phyloP scores from a whole-genome alignment of 371 early-diverging fungal species.

The Capillidium heterosporum region DNA sequence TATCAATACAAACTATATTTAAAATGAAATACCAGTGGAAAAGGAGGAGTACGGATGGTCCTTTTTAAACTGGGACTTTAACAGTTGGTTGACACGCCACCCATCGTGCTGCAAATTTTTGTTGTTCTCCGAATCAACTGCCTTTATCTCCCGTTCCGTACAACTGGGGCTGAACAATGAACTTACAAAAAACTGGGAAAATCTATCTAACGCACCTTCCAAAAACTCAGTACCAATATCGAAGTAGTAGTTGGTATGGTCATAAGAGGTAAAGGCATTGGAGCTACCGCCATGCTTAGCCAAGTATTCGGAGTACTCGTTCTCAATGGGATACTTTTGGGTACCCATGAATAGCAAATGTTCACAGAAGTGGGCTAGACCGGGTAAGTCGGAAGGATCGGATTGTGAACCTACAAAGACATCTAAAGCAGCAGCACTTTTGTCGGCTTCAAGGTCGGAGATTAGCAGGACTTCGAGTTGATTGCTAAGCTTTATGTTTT shows the following conservation, averaged over 20 bases:
- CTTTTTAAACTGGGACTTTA: conserved; percentile 54
- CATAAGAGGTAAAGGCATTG: conserved; percentile 87
- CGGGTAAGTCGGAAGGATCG: conserved; percentile 67
- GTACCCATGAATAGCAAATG: conserved; percentile 81
- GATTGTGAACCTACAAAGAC: conserved; percentile 82
- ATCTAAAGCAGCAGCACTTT: conserved; percentile 77
- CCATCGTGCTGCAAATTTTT: conserved; percentile 73
- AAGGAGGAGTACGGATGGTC: conserved; percentile 74
- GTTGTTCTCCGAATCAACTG: conserved; percentile 71
- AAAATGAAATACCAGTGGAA: conserved; percentile 35
- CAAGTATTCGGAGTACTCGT: conserved; percentile 77
- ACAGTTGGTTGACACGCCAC: conserved; percentile 75
- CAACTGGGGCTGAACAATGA: conserved; percentile 74
- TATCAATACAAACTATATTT: background rate
- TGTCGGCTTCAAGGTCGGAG: conserved; percentile 65
- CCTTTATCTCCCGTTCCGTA: conserved; percentile 79
- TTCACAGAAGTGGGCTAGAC: conserved; percentile 97
- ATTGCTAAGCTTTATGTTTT: conserved; percentile 63
- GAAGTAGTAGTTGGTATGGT: conserved; percentile 90
- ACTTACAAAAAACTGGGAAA: conserved; percentile 82
- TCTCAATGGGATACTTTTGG: conserved; percentile 78
- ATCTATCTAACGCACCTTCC: conserved; percentile 79
- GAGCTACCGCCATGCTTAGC: conserved; percentile 77
- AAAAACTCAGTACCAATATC: conserved; percentile 69
- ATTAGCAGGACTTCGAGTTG: conserved; percentile 62